A percentile compares a stretch with the other conserved stretches of the same genome.
These are phyloP conservation scores for Leccinum pachyderme DNA, from an alignment of 1,284 basidiomycete species.

Conservation along the genomic window DNA sequence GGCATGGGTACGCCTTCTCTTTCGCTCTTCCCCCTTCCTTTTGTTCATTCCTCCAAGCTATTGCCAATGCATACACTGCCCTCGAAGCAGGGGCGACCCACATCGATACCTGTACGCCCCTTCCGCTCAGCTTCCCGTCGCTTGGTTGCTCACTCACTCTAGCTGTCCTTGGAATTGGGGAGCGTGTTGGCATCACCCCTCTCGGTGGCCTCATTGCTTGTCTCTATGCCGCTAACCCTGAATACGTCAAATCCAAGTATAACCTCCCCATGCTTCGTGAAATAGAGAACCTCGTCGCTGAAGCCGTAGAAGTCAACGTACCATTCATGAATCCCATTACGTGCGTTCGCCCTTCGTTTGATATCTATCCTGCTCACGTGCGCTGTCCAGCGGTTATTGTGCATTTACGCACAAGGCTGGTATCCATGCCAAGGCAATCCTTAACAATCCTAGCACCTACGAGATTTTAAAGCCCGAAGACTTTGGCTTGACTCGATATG, in stretches of 20 bases:
- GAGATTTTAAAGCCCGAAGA: slow-evolving; percentile 98
- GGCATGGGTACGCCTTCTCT: slow-evolving; percentile 63
- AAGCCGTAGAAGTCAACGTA: slow-evolving; percentile 97
- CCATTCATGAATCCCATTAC: slow-evolving; percentile 97
- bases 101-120: slow-evolving; percentile 86
- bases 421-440: slow-evolving; percentile 99
- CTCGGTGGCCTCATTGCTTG: slow-evolving; percentile 97
- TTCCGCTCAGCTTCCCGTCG: neutral
- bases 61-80: slow-evolving; percentile 98
- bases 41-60: slow-evolving; percentile 54
- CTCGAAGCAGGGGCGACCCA: slow-evolving; percentile 99
- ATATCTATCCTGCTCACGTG: slow-evolving; percentile 4
- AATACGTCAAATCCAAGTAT: slow-evolving; percentile 99
- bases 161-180: slow-evolving; percentile 95
- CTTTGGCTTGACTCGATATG: slow-evolving; percentile 97
- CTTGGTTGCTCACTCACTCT: slow-evolving; percentile 2
- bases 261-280: slow-evolving; percentile 97
- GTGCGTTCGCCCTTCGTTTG: slow-evolving; percentile 39
- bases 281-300: slow-evolving; percentile 98
- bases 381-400: slow-evolving; percentile 79
- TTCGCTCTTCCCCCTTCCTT: neutral
- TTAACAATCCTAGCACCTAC: slow-evolving; percentile 99
- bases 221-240: slow-evolving; percentile 94
- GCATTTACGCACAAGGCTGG: slow-evolving; percentile 99
- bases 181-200: slow-evolving; percentile 98